Conservation (phyloP, 2,329 filamentous ascomycete species). For the Alternaria rosae region DNA sequence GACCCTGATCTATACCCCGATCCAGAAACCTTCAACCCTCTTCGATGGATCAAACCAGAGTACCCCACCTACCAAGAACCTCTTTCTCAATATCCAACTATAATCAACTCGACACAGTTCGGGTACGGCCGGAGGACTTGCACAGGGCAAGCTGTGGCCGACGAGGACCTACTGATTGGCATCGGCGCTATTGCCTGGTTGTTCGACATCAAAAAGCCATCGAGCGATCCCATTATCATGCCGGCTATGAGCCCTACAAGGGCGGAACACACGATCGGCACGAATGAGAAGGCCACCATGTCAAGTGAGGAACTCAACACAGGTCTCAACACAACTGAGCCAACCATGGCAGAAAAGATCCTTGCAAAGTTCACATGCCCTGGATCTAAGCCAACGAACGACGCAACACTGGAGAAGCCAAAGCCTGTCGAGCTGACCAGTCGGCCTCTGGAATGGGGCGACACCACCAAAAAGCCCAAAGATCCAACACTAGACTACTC, state of each 20-base stretch:
- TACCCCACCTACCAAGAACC: constrained; percentile 63
- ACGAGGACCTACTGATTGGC: constrained; percentile 53
- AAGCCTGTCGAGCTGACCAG: constrained; percentile 18
- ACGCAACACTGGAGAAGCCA: constrained; percentile 8
- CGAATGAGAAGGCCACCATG: constrained; percentile 46
- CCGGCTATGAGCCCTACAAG: constrained; percentile 19
- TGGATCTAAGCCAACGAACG: constrained; percentile 21
- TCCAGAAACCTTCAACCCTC: constrained; percentile 71
- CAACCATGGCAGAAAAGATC: constrained; percentile 34
- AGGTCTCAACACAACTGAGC: constrained; percentile 26
- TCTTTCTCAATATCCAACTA: constrained; percentile 59
- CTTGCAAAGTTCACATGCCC: constrained; percentile 39
- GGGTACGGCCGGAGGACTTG: constrained; percentile 62
- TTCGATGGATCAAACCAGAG: constrained; percentile 66
- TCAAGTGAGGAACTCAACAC: constrained; percentile 48
- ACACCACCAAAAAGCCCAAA: constrained; percentile 31
- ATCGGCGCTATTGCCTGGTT: constrained; percentile 57
- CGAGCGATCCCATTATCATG: constrained; percentile 20
- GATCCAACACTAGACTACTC: constrained; percentile 56
- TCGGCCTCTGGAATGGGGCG: constrained; percentile 33
- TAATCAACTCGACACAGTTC: constrained; percentile 63
- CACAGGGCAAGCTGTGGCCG: constrained; percentile 53
- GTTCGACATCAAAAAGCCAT: constrained; percentile 49
- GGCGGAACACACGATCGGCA: constrained; percentile 22
- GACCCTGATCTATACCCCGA: constrained; percentile 63